These are phyloP conservation scores for Vigna radiata DNA, from an alignment of 306 rosid genomes.

Conservation along the genomic window DNA sequence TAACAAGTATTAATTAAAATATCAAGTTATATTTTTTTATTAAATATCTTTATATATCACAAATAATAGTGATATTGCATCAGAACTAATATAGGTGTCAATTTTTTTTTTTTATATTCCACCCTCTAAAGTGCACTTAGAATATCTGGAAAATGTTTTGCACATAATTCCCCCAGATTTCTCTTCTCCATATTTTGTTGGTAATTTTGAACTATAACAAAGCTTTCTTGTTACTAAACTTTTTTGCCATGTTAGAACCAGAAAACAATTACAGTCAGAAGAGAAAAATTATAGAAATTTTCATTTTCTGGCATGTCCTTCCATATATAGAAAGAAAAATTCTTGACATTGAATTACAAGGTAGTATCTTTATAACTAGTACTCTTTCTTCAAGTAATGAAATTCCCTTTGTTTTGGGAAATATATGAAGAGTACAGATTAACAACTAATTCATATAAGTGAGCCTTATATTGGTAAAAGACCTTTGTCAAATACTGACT, in stretches of 20 bases:
- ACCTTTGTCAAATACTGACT: conserved; percentile 17
- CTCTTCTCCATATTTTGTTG: neutral
- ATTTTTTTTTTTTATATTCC: no score
- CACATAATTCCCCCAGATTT: no score
- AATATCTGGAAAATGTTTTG: no score
- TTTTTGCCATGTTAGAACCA: neutral
- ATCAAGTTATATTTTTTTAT: no score
- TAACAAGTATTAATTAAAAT: no score
- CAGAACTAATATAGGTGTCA: no score
- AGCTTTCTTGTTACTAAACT: neutral
- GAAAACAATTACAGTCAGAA: neutral
- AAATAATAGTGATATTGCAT: no score
- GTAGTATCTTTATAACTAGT: neutral
- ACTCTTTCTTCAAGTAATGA: neutral
- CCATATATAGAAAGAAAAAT: no score
- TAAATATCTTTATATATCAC: no score
- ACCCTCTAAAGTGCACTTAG: no score
- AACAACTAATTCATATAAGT: conserved; percentile 2
- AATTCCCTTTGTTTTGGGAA: neutral
- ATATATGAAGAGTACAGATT: neutral
- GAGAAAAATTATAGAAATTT: neutral
- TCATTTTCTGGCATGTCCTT: no score
- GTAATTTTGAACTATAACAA: neutral
- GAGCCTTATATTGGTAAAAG: conserved; percentile 1
- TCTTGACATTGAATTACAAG: no score